A percentile compares a stretch with the other conserved stretches of the same genome.
phyloP scores from a whole-genome alignment of 176 grass and related monocot species.

The Elaeis guineensis region DNA sequence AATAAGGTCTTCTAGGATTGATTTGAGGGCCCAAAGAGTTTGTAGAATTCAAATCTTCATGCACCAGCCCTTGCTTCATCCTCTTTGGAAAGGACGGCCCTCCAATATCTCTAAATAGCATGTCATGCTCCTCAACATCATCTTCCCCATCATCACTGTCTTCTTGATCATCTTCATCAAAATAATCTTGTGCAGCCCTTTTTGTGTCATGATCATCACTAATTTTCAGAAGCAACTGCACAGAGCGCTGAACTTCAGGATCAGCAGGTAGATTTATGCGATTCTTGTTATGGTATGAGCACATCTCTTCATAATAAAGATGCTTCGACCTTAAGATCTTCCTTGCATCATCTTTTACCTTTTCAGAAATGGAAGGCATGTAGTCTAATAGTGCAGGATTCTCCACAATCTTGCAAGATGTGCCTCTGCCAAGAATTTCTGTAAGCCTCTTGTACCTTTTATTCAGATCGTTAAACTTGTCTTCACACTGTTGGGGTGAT shows the following conservation, averaged over 20 bases:
- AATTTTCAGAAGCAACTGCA: constrained; percentile 37
- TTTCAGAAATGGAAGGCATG: constrained; percentile 33
- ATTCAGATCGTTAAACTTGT: constrained; percentile 87
- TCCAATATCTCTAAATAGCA: too few species aligned
- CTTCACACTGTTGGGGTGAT: constrained; percentile 72
- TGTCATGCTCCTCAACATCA: constrained; percentile 12
- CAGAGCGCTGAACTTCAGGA: constrained; percentile 32
- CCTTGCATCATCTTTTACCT: constrained; percentile 50
- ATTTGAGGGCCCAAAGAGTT: not conserved
- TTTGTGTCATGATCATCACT: constrained; percentile 33
- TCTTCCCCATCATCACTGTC: constrained; percentile 31
- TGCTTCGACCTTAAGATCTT: constrained; percentile 66
- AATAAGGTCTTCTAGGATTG: constrained; percentile 16
- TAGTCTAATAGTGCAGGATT: constrained; percentile 42
- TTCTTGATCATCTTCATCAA: constrained; percentile 36
- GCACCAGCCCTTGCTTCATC: constrained; percentile 17
- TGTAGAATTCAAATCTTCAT: constrained; percentile 12
- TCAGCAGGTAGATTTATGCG: constrained; percentile 40
- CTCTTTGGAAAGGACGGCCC: constrained; percentile 23
- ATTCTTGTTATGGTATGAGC: constrained; percentile 73
- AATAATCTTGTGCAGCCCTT: constrained; percentile 19
- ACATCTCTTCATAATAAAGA: constrained; percentile 80
- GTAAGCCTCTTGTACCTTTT: constrained; percentile 78
- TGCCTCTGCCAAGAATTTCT: constrained; percentile 62
- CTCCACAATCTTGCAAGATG: constrained; percentile 54